Percentiles rank a stretch among this genome's conserved stretches.
Conservation (phyloP, 495 filamentous ascomycete genomes). For the Pseudotulostoma volvatum region DNA sequence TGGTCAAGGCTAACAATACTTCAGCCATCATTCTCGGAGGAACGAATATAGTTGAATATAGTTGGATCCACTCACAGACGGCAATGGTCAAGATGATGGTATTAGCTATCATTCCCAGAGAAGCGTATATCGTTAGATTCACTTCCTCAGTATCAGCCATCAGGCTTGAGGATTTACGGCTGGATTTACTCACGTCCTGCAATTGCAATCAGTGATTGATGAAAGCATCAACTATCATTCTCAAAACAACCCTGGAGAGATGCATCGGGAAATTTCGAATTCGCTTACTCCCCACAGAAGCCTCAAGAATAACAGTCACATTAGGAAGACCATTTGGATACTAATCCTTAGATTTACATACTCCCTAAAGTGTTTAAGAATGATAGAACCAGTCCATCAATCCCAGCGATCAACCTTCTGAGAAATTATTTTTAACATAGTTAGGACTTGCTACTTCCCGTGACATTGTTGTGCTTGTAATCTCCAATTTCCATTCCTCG, state of each 20-base stretch:
- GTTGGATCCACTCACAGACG: not conserved
- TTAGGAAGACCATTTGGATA: not conserved
- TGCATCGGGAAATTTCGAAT: not conserved
- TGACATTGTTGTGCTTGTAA: not conserved
- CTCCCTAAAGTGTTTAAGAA: not conserved
- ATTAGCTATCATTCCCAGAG: too few species aligned
- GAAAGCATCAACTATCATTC: not conserved
- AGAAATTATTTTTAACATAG: too few species aligned
- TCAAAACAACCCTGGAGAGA: not conserved
- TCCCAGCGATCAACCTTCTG: not conserved
- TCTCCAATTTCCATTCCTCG: not conserved
- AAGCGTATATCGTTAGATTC: too few species aligned
- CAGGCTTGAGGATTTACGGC: not conserved
- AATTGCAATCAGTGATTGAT: not conserved
- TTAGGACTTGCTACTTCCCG: not conserved
- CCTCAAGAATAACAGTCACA: not conserved
- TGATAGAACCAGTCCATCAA: not conserved
- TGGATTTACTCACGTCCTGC: not conserved
- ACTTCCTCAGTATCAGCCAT: not conserved
- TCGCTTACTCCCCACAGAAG: not conserved
- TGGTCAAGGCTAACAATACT: too few species aligned
- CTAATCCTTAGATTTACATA: not conserved
- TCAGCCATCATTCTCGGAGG: too few species aligned
- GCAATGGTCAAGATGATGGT: not conserved
- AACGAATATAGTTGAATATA: too few species aligned